Conservation (phyloP, 1,139 yeast species). For the Geotrichum siamense region DNA sequence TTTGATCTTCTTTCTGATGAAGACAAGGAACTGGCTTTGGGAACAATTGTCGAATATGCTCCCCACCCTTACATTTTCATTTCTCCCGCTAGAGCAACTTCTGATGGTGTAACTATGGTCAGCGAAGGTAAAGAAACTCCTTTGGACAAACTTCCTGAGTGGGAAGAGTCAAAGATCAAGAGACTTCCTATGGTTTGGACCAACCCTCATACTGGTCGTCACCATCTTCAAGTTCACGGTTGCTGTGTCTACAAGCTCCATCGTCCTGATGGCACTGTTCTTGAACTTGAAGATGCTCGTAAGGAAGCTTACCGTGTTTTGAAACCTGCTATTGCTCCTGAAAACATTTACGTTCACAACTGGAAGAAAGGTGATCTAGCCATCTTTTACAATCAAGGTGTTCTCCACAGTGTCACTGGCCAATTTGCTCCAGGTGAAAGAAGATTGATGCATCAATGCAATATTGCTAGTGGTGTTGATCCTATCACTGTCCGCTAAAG, state of each 20-base stretch:
- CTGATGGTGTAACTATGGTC: conserved; percentile 80
- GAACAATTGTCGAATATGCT: conserved; percentile 75
- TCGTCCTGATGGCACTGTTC: conserved; percentile 47
- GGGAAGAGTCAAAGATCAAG: conserved; percentile 74
- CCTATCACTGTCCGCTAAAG: conserved; percentile 37
- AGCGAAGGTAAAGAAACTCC: conserved; percentile 66
- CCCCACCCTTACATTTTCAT: conserved; percentile 88
- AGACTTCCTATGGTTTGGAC: conserved; percentile 84
- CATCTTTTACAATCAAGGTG: conserved; percentile 78
- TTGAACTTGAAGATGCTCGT: conserved; percentile 66
- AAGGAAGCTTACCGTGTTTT: conserved; percentile 58
- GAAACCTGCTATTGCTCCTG: conserved; percentile 80
- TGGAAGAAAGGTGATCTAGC: conserved; percentile 73
- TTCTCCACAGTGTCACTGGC: conserved; percentile 86
- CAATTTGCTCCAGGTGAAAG: conserved; percentile 71
- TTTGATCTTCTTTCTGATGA: conserved; percentile 57
- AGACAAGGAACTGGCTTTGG: conserved; percentile 65
- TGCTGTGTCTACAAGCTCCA: conserved; percentile 71
- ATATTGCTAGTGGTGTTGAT: conserved; percentile 73
- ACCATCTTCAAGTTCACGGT: conserved; percentile 79
- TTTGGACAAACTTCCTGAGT: conserved; percentile 62
- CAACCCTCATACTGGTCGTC: conserved; percentile 77
- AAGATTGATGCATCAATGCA: conserved; percentile 88
- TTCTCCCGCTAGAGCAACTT: conserved; percentile 70
- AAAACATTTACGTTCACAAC: conserved; percentile 66